Evolutionary conservation across 345 rosid genomes (phyloP).

Genomic region (Eucalyptus sp.): DNA sequence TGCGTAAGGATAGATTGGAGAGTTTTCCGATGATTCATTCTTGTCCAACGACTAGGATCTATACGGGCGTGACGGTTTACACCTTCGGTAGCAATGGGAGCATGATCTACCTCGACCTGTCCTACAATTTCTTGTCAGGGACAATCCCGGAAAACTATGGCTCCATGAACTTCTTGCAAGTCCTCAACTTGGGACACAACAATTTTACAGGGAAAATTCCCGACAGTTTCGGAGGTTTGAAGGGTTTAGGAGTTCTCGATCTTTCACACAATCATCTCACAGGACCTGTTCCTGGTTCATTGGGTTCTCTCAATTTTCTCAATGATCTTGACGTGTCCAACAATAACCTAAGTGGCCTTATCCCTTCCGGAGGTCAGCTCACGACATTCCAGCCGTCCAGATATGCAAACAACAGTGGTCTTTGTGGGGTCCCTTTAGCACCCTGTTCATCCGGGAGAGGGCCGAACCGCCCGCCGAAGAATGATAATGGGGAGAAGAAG

Average conservation of each 20-base stretch:
- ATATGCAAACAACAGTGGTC: slow-evolving; percentile 87
- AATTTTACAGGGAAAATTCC: slow-evolving; percentile 58
- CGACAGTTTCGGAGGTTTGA: slow-evolving; percentile 64
- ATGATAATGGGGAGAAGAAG: slow-evolving; percentile 12
- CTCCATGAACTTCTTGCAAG: slow-evolving; percentile 60
- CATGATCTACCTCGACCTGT: slow-evolving; percentile 84
- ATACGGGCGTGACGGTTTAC: slow-evolving; percentile 70
- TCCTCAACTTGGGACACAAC: slow-evolving; percentile 92
- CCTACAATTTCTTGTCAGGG: slow-evolving; percentile 68
- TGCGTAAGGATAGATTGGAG: slow-evolving; percentile 55
- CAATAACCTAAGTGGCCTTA: slow-evolving; percentile 72
- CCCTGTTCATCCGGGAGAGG: slow-evolving; percentile 40
- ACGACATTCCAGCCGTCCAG: slow-evolving; percentile 79
- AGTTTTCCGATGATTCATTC: slow-evolving; percentile 80
- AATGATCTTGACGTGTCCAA: slow-evolving; percentile 94
- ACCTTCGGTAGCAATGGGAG: slow-evolving; percentile 70
- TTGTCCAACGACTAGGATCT: slow-evolving; percentile 76
- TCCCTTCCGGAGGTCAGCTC: slow-evolving; percentile 93
- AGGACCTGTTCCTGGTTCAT: slow-evolving; percentile 64
- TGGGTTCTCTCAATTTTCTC: slow-evolving; percentile 72
- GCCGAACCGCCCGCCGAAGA: neutral
- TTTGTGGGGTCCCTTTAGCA: slow-evolving; percentile 76
- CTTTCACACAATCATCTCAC: slow-evolving; percentile 77
- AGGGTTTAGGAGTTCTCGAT: slow-evolving; percentile 78
- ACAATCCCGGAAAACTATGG: slow-evolving; percentile 63